phyloP scores from a whole-genome alignment of 441 rosid species.

The Brassica hybrid region DNA sequence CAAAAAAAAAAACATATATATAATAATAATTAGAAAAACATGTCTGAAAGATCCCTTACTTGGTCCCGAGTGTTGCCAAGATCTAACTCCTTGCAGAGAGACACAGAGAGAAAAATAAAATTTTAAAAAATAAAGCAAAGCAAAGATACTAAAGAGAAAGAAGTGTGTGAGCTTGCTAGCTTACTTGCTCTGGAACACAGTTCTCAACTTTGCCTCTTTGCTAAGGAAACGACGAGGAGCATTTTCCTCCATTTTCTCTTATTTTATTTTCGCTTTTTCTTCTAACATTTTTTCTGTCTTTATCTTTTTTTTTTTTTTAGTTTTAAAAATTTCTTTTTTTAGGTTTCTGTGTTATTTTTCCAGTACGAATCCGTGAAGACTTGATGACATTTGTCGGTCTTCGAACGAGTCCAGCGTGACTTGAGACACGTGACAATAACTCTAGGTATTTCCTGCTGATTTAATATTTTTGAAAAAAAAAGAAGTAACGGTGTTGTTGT shows the following conservation, averaged over 20 bases:
- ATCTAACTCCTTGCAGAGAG: slow-evolving; percentile 49
- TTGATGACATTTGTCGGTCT: slow-evolving; percentile 31
- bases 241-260: not conserved
- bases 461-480: not conserved
- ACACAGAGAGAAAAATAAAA: too few relatives aligned
- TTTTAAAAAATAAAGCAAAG: not conserved
- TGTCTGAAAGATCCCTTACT: slow-evolving; percentile 54
- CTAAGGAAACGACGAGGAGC: slow-evolving; percentile 50
- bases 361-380: slow-evolving; percentile 15
- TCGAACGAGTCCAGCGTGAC: slow-evolving; percentile 18
- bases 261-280: not conserved
- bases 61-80: slow-evolving; percentile 46
- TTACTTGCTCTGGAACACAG: slow-evolving; percentile 23
- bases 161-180: slow-evolving; percentile 25
- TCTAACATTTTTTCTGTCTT: not conserved
- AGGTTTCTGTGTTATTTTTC: not conserved
- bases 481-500: not conserved
- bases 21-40: not conserved
- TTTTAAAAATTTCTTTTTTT: not conserved
- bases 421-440: slow-evolving; percentile 26
- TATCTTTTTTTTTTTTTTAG: not conserved
- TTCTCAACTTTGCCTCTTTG: slow-evolving; percentile 56
- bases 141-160: slow-evolving; percentile 28
- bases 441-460: not conserved
- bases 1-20: not conserved